Conservation (phyloP, 2,329 filamentous ascomycete genomes). For the Chaetomium sp. region DNA sequence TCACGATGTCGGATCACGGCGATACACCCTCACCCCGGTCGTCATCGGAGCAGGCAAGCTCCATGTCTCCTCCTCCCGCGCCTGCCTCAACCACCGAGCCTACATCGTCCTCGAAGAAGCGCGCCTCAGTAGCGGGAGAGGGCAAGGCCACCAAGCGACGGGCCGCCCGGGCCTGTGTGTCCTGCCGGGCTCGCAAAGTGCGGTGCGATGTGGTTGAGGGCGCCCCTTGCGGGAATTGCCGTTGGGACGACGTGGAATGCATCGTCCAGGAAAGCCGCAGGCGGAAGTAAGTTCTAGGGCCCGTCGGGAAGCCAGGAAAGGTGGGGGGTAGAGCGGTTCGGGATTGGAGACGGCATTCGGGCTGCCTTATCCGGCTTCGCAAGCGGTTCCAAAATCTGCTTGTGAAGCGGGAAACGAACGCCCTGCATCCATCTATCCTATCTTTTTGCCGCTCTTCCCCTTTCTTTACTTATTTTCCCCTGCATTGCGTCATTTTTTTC, state of each 20-base stretch:
- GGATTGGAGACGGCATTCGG: too few relatives aligned
- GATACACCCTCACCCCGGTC: conserved; percentile 13
- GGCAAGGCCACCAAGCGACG: conserved; percentile 64
- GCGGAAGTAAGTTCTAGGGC: conserved; percentile 62
- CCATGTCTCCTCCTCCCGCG: conserved; percentile 9
- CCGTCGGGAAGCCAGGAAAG: too few relatives aligned
- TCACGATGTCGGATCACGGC: conserved; percentile 13
- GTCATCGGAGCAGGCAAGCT: conserved; percentile 6
- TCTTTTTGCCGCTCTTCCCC: neutral
- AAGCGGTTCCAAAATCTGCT: neutral
- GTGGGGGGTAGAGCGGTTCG: too few relatives aligned
- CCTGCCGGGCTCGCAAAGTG: conserved; percentile 83
- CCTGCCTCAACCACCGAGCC: conserved; percentile 5
- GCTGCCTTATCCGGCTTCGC: neutral
- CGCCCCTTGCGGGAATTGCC: conserved; percentile 80
- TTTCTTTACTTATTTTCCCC: neutral
- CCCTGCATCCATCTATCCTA: neutral
- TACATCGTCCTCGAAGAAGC: conserved; percentile 10
- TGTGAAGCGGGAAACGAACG: neutral
- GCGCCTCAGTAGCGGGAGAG: conserved; percentile 9
- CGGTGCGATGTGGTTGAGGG: conserved; percentile 90
- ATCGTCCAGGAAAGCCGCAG: conserved; percentile 74
- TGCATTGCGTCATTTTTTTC: conserved; percentile 18
- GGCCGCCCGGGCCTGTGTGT: conserved; percentile 86
- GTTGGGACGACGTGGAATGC: conserved; percentile 72